A percentile compares a stretch with the other conserved stretches of the same genome.
phyloP scores from a whole-genome alignment of 768 basidiomycete species.

The Scleroderma bovista region DNA sequence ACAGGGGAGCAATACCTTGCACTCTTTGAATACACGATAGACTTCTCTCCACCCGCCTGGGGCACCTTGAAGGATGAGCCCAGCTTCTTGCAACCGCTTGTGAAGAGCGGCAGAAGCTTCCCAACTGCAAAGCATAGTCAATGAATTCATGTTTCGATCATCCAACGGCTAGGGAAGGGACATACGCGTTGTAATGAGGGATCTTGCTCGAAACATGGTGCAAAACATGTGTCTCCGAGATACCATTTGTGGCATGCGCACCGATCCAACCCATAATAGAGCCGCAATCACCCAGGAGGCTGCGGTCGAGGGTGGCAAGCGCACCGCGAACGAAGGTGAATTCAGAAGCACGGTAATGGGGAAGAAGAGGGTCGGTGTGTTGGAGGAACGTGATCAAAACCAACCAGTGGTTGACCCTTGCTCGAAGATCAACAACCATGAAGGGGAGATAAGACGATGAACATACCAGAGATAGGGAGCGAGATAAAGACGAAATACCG shows the following conservation, averaged over 20 bases:
- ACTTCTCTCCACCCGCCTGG: constrained; percentile 78
- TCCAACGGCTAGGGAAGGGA: not conserved
- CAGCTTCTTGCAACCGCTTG: constrained; percentile 54
- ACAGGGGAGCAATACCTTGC: constrained; percentile 46
- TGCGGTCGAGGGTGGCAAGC: constrained; percentile 85
- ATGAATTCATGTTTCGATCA: not conserved
- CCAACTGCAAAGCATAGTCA: constrained; percentile 48
- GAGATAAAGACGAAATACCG: constrained; percentile 75
- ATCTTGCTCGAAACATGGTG: constrained; percentile 96
- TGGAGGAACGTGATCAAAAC: constrained; percentile 96
- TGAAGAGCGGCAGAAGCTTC: constrained; percentile 86
- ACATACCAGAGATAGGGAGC: constrained; percentile 81
- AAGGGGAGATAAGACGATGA: not conserved
- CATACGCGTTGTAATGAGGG: constrained; percentile 83
- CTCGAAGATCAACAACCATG: not conserved
- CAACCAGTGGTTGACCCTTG: constrained; percentile 88
- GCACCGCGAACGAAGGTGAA: constrained; percentile 96
- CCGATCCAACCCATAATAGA: constrained; percentile 82
- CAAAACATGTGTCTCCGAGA: constrained; percentile 88
- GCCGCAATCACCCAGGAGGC: constrained; percentile 72
- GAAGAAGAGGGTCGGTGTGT: constrained; percentile 93
- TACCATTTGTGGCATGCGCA: constrained; percentile 80
- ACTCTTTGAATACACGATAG: constrained; percentile 69
- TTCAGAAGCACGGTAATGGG: constrained; percentile 84
- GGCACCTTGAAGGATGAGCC: constrained; percentile 61